Percentiles rank a stretch among this genome's conserved stretches.
Conservation (phyloP, 1,139 yeast species). For the Kodamaea sp. region DNA sequence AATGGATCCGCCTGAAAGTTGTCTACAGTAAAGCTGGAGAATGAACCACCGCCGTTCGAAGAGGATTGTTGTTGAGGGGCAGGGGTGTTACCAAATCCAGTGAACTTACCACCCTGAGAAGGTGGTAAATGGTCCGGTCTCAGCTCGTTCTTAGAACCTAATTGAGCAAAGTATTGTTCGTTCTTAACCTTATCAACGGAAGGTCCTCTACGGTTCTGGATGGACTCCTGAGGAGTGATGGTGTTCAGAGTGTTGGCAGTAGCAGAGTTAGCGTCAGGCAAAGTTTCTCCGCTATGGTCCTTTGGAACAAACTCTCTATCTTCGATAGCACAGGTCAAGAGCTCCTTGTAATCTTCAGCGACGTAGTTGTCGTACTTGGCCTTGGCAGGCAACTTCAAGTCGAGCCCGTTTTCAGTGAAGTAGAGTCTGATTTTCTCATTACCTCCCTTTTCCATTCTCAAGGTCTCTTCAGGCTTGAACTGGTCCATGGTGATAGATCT, state of each 20-base stretch:
- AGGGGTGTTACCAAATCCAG: constrained; percentile 88
- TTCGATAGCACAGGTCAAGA: constrained; percentile 71
- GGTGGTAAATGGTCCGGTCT: constrained; percentile 86
- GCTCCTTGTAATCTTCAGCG: constrained; percentile 92
- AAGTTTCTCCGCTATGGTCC: constrained; percentile 56
- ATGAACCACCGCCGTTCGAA: constrained; percentile 29
- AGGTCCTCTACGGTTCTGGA: constrained; percentile 45
- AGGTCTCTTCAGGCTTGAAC: constrained; percentile 87
- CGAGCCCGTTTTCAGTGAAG: constrained; percentile 75
- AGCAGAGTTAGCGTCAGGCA: constrained; percentile 32
- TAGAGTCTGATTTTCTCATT: constrained; percentile 73
- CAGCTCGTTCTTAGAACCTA: constrained; percentile 70
- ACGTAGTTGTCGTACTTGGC: constrained; percentile 82
- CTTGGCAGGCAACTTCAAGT: constrained; percentile 61
- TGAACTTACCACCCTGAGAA: constrained; percentile 90
- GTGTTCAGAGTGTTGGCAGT: constrained; percentile 17
- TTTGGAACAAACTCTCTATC: constrained; percentile 71
- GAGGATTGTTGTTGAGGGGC: constrained; percentile 36
- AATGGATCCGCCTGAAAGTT: constrained; percentile 83
- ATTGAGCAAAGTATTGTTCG: constrained; percentile 77
- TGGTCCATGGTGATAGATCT: constrained; percentile 97
- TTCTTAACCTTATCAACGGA: constrained; percentile 55
- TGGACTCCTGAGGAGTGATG: constrained; percentile 32
- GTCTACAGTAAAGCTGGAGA: constrained; percentile 65
- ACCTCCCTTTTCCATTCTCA: constrained; percentile 94